Evolutionary conservation across 371 early-diverging fungal species (phyloP), one percentile per base, ranked within the genome.

Genomic region (Mucor plumbeus): DNA sequence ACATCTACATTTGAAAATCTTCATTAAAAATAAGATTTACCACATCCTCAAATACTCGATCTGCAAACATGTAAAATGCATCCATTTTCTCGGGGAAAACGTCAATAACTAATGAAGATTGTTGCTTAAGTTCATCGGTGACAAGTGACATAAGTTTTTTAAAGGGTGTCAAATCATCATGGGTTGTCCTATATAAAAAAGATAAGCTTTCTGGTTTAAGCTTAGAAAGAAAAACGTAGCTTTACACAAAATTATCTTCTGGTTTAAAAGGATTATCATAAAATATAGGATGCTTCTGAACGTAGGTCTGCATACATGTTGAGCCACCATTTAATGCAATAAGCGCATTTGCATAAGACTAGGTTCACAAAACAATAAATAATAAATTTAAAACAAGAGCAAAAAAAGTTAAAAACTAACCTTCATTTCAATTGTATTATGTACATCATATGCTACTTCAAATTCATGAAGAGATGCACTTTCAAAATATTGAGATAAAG

Each of bases 231-330:
- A 17, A 33, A 39, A 14, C 9, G 35, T 13, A 5, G 21, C 9
- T 64, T 63, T 79, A 85, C 86, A 73, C 75, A 54, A 84, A 83
- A 61, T 87, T 89, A 59, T 86, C 88, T 54, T 85, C 79, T 14
- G 88, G 83, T 56, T 84, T 82, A 44, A 82, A 86, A 8, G 85
- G 84, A 59, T 92, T 90, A 72, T 94, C 95, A 73, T 89, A 95
- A 65, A 95, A 95, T 35, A 95, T 87, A 35, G 90, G 91, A 65
- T 92, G 91, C 70, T 94, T 95, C 43, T 94, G 92, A 50, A 94
- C 87, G 74, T 90, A 95, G 1, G 92, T 86, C 66, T 92, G 91
- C 48, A 92, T 89, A 72, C 91, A 91, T 7, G 89, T 84, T 44
- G 74, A 77, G 11, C 94, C 95, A 43, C 93, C 94, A 78, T 93